Evolutionary conservation across 2,329 filamentous ascomycete genomes (phyloP).

Genomic region (Clarireedia homoeocarpa): DNA sequence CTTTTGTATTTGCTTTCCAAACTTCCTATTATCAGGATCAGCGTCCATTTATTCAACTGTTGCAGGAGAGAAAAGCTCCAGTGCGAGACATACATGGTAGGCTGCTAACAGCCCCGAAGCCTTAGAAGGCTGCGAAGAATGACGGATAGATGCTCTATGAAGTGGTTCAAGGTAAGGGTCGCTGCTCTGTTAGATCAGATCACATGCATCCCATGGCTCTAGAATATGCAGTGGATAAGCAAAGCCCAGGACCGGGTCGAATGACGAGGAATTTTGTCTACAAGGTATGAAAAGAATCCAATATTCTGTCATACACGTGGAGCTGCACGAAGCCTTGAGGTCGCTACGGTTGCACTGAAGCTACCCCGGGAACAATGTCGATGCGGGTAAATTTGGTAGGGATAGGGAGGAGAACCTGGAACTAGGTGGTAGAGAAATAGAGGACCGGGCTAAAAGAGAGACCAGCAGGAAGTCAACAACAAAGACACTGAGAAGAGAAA

Average conservation of each 20-base stretch:
- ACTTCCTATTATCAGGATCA: conserved; percentile 63
- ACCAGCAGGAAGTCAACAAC: too few relatives aligned
- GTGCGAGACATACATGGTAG: conserved; percentile 26
- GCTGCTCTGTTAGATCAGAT: conserved; percentile 18
- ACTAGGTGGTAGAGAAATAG: too few relatives aligned
- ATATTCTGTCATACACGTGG: conserved; percentile 3
- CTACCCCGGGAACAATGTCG: background rate
- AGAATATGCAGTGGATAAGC: conserved; percentile 3
- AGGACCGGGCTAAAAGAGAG: too few relatives aligned
- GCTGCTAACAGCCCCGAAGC: conserved; percentile 22
- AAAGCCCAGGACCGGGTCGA: background rate
- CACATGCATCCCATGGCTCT: conserved; percentile 17
- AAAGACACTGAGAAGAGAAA: too few relatives aligned
- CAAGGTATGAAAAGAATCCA: background rate
- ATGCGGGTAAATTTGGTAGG: background rate
- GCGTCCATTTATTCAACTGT: conserved; percentile 5
- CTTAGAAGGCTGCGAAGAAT: conserved; percentile 19
- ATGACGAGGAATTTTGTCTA: background rate
- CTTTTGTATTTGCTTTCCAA: conserved; percentile 99
- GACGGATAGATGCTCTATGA: conserved; percentile 6
- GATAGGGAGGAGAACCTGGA: background rate
- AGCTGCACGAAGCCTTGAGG: background rate
- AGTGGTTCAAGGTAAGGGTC: conserved; percentile 12
- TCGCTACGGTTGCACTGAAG: background rate
- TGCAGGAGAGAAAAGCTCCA: background rate